Base-by-base conservation (phyloP, 108 stramenopile species). In the Asterionellopsis glacialis region DNA sequence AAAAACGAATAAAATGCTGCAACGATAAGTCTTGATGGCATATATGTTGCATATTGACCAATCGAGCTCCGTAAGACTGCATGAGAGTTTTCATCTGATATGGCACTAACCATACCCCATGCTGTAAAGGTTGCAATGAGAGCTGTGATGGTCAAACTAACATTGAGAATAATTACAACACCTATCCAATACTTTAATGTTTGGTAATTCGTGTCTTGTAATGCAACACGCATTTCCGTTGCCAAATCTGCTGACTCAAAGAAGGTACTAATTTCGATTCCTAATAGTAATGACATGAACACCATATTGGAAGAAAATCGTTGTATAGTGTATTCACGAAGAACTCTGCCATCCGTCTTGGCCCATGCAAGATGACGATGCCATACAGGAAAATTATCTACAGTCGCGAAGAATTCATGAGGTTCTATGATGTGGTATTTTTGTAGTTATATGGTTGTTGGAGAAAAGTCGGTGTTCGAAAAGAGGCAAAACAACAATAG, bases 81-180 rank as follows among this genome's bases (percentile, higher is more conserved):
- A 64, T 79, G 82, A 11, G 70, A 40, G 55, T 83, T 83, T 9
- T 52, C 55, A 45, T 79, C 75, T 0, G 72, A 74, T 27, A 83
- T 67, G 38, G 77, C 59, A 27, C 50, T 45, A 18, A 83, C 61
- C 57, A 79, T 75, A 5, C 74, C 70, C 82, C 82, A 83, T 0
- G 72, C 60, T 4, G 82, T 79, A 57, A 75, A 79, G n/a, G 77
- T 79, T 11, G 72, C 61, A 9, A 83, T 45, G 13, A 83, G 42
- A 16, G 64, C 72, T 38, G 63, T 39, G 18, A 83, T 49, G 1
- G 82, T 79, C 11, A 73, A 52, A 23, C 64, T 57, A 23, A 66
- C 55, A 27, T 51, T 49, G 28, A 79, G 23, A 23, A 71, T 11
- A 47, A 83, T 55, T 44, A 74, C 16, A 21, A 79, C n/a, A 23